phyloP scores from a whole-genome alignment of 2,329 filamentous ascomycete species.

The Metarhizium album region DNA sequence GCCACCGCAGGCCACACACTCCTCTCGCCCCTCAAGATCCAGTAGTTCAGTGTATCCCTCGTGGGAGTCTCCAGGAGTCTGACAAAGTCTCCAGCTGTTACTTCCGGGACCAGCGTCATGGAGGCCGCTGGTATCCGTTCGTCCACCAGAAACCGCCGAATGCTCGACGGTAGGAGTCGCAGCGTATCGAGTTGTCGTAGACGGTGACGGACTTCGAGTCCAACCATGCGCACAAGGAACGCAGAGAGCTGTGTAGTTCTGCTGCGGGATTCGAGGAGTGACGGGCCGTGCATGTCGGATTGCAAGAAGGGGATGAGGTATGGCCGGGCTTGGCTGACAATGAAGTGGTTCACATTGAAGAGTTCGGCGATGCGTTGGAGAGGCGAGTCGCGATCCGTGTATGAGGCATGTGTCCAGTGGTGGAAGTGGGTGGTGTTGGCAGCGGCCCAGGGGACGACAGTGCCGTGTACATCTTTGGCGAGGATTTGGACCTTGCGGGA shows the following conservation, averaged over 20 bases:
- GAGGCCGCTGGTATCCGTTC: slow-evolving; percentile 70
- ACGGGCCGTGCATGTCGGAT: slow-evolving; percentile 68
- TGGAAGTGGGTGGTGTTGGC: slow-evolving; percentile 50
- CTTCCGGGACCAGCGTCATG: slow-evolving; percentile 72
- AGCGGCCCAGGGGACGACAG: slow-evolving; percentile 64
- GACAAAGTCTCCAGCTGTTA: slow-evolving; percentile 62
- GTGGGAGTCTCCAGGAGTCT: slow-evolving; percentile 77
- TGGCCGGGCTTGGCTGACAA: slow-evolving; percentile 83
- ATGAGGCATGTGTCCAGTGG: slow-evolving; percentile 56
- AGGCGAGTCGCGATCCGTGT: slow-evolving; percentile 53
- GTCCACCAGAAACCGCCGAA: slow-evolving; percentile 70
- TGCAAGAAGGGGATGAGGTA: slow-evolving; percentile 81
- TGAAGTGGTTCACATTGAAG: slow-evolving; percentile 92
- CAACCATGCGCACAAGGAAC: slow-evolving; percentile 56
- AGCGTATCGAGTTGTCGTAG: slow-evolving; percentile 72
- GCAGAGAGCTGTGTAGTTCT: slow-evolving; percentile 46
- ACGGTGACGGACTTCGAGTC: slow-evolving; percentile 69
- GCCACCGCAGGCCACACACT: slow-evolving; percentile 87
- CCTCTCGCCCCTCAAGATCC: slow-evolving; percentile 74
- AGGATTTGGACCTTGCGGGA: slow-evolving; percentile 54
- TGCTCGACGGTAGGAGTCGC: slow-evolving; percentile 55
- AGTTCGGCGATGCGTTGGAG: slow-evolving; percentile 67
- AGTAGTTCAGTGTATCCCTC: slow-evolving; percentile 64
- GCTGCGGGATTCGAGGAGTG: slow-evolving; percentile 47
- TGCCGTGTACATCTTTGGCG: slow-evolving; percentile 65